Evolutionary conservation across 1,139 yeast genomes (phyloP).

Genomic region (Geotrichum candidum): DNA sequence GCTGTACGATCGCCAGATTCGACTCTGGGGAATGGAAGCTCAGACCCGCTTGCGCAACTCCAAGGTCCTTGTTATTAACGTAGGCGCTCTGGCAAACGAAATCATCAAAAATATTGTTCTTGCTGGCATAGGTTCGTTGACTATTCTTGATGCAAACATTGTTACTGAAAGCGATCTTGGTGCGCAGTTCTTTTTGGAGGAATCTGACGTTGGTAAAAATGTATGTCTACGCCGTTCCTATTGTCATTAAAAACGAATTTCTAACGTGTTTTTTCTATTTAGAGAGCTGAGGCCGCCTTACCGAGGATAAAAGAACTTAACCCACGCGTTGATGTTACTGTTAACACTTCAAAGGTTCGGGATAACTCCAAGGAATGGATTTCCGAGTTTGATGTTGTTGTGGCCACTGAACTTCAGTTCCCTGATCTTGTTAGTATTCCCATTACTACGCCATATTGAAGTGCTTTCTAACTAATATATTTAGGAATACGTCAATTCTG

Average conservation of each 20-base stretch:
- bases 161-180: conserved; percentile 62
- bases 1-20: conserved; percentile 86
- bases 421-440: conserved; percentile 29
- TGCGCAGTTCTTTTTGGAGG: conserved; percentile 70
- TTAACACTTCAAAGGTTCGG: conserved; percentile 37
- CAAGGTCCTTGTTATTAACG: conserved; percentile 56
- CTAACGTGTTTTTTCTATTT: neutral
- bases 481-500: conserved; percentile 37
- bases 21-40: conserved; percentile 96
- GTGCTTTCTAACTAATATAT: neutral
- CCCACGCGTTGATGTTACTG: conserved; percentile 55
- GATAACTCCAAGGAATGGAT: conserved; percentile 42
- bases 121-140: conserved; percentile 80
- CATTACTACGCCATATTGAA: conserved; percentile 31
- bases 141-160: conserved; percentile 54
- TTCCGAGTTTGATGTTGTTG: conserved; percentile 59
- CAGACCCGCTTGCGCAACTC: conserved; percentile 77
- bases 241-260: neutral
- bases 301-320: conserved; percentile 63
- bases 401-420: conserved; percentile 62
- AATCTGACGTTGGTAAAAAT: conserved; percentile 34
- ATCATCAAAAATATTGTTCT: conserved; percentile 76
- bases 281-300: conserved; percentile 51
- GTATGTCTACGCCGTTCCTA: conserved; percentile 17
- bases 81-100: conserved; percentile 74